Base-by-base conservation (phyloP, 2,329 filamentous ascomycete genomes). In the Paracamarosporium sp. region DNA sequence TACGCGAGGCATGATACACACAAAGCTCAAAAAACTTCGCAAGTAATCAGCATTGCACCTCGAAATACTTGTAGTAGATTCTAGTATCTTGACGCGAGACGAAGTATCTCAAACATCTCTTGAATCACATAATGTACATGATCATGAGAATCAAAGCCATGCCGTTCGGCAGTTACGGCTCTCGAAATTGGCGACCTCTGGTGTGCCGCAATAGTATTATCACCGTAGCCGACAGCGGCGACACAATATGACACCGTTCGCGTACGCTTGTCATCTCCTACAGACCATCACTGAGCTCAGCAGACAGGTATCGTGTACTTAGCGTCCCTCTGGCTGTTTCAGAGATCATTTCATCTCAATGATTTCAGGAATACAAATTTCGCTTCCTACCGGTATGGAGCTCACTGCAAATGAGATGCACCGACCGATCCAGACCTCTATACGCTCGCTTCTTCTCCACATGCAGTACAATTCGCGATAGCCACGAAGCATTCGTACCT, bases 181-280 rank as follows among this genome's bases (percentile, higher is more conserved):
- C 20, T n/a, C 33, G 11, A 20, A 22, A n/a, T n/a, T n/a, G n/a
- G n/a, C n/a, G n/a, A n/a, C n/a, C n/a, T n/a, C n/a, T n/a, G n/a
- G n/a, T n/a, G n/a, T n/a, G n/a, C n/a, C n/a, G n/a, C 30, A 24
- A 45, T 15, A n/a, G 11, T 25, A 17, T n/a, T 12, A 24, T 35
- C 35, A 50, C 33, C 25, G 36, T 17, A 22, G 43, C 43, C 36
- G 36, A 51, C 36, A 25, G 48, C 43, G 35, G 48, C 48, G 12
- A 51, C 25, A 33, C 33, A 13, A 28, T 40, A 6, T 15, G 33
- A 43, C 36, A 41, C 13, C 15, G 22, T 30, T 47, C 24, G 30
- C 13, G 12, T 30, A 35, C 20, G 44, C 44, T 35, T 47, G 44
- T 17, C n/a, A n/a, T 36, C 31, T 31, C 46, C 46, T 50, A 31